Percentiles rank a stretch among this genome's conserved stretches.
These are phyloP conservation scores for Echium plantagineum DNA, from an alignment of 257 asterid species.

Conservation along the genomic window DNA sequence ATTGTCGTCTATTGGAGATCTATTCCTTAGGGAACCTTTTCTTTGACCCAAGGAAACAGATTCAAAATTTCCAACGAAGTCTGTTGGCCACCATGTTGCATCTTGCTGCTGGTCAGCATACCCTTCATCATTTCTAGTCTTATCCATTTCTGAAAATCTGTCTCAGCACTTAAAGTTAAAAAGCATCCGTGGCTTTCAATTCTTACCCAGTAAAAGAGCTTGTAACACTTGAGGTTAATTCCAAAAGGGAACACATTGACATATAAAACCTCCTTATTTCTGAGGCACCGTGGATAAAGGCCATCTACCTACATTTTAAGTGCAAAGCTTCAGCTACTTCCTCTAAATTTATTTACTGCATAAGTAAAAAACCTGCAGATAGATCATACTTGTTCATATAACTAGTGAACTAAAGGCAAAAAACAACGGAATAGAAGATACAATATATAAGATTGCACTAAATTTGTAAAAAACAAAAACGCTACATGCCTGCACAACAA, in stretches of 20 bases:
- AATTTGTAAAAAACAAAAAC: too few relatives aligned
- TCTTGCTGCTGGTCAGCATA: slow-evolving; percentile 42
- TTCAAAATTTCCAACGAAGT: slow-evolving; percentile 59
- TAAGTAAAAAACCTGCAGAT: background rate
- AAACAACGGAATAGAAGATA: background rate
- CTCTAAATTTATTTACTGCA: background rate
- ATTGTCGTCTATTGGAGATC: slow-evolving; percentile 31
- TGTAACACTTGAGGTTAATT: slow-evolving; percentile 14
- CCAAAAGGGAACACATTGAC: background rate
- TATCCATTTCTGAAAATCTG: slow-evolving; percentile 46
- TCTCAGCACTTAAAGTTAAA: slow-evolving; percentile 13
- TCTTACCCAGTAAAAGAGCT: slow-evolving; percentile 26
- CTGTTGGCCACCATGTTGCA: slow-evolving; percentile 68
- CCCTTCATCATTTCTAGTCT: slow-evolving; percentile 44
- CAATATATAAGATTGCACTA: too few relatives aligned
- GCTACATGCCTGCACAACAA: too few relatives aligned
- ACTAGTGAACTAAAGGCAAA: background rate
- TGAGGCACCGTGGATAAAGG: background rate
- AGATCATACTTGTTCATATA: background rate
- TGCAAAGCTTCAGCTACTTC: background rate
- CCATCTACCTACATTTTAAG: background rate
- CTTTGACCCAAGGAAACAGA: slow-evolving; percentile 60
- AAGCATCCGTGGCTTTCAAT: slow-evolving; percentile 23
- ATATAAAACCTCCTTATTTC: background rate
- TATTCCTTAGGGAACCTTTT: slow-evolving; percentile 31